Evolutionary conservation across 805 yeast species (phyloP), one percentile per base, ranked within the genome.

Genomic region (Saccharomycopsis amapae): DNA sequence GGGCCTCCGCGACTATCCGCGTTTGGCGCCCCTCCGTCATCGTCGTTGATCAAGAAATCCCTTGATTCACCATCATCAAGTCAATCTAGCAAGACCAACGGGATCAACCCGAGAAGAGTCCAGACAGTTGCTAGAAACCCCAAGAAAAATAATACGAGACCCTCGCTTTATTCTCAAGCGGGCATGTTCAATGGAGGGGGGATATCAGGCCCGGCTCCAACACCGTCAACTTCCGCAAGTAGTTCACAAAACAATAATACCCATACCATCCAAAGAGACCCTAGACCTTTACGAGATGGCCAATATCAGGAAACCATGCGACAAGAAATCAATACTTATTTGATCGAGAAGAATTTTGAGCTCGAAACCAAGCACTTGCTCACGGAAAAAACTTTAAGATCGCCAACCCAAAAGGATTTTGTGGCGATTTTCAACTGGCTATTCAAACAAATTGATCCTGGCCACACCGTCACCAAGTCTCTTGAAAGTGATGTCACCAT

Each of bases 341-440:
- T 88, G 42, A 64, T 71, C 3, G 64, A 67, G 7, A 76, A 81
- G 59, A 75, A 76, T 58, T 88, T 85, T 61, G 95, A 85, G 57
- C 65, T 76, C 30, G 90, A 83, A 48, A 80, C 79, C 69, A 80
- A 78, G 54, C 85, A 81, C 52, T 75, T 85, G 2, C 62, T 88
- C 18, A 72, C 85, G 2, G 66, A 71, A 7, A 79, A 78, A 58
- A 76, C 86, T 2, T 66, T 88, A 48, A 73, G 68, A 53, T 77
- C 72, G 53, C 96, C 96, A 15, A 87, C 96, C 0, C 96, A 88
- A 58, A 85, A 83, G 57, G 95, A 85, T 54, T 88, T 88, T 61
- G 78, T 78, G 5, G 58, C 74, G 37, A 78, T 88, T 10, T 88
- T 88, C 64, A 84, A 82, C 60, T 89, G 87, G 74, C 63, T 89